These are phyloP conservation scores for Phytophthora cactorum DNA, from an alignment of 352 stramenopile genomes.

Conservation along the genomic window DNA sequence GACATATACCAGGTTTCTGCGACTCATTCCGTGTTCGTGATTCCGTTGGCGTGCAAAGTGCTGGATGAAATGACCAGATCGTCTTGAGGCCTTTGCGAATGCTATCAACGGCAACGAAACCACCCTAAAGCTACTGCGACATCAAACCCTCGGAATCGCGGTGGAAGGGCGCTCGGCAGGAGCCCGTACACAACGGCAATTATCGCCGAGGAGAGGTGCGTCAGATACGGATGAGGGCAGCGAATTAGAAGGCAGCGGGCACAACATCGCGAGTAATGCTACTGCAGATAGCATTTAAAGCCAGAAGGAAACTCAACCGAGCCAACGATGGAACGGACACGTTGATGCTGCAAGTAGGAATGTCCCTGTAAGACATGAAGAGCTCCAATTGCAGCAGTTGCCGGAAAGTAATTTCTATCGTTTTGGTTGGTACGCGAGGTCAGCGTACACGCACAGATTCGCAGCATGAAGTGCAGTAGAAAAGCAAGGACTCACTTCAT, in stretches of 20 bases:
- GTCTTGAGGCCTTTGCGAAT: constrained; percentile 63
- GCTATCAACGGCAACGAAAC: constrained; percentile 51
- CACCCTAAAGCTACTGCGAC: constrained; percentile 4
- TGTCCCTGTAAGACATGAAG: too few species aligned
- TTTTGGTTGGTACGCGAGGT: too few species aligned
- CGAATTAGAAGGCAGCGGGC: constrained; percentile 12
- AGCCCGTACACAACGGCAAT: constrained; percentile 3
- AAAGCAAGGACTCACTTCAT: too few species aligned
- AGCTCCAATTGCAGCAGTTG: too few species aligned
- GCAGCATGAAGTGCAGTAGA: too few species aligned
- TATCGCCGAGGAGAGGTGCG: constrained; percentile 25
- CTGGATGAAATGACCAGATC: constrained; percentile 79
- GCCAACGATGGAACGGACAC: background rate
- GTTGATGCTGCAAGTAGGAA: background rate
- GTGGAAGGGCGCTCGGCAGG: constrained; percentile 24
- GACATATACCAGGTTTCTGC: constrained; percentile 74
- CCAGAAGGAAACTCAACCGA: background rate
- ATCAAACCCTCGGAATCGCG: constrained; percentile 13
- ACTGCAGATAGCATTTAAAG: constrained; percentile 1
- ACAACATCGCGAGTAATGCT: background rate
- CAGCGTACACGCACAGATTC: too few species aligned
- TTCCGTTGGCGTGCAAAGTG: constrained; percentile 79
- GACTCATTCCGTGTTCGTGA: constrained; percentile 72
- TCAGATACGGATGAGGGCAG: constrained; percentile 25
- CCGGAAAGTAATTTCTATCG: too few species aligned